Base-by-base conservation (phyloP, 176 grass and related monocot genomes). In the Aegilops speltoides region DNA sequence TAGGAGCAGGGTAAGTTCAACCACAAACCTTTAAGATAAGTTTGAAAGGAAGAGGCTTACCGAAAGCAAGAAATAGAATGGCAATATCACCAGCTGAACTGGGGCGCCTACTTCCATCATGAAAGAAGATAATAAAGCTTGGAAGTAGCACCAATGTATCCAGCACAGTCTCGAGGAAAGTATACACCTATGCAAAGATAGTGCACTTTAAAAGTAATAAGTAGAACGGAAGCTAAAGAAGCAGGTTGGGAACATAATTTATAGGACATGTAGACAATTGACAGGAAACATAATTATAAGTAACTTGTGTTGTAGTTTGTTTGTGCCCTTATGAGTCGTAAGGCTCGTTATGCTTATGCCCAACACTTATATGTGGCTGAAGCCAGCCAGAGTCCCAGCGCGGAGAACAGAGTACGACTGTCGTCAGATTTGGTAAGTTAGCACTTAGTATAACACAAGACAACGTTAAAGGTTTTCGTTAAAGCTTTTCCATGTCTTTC, bases 11-110 rank as follows among this genome's bases (percentile, higher is more conserved):
- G 78, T 84, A 80, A 46, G 25, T 63, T 31, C 2, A 76, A 76
- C 15, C 83, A 3, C 24, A 90, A 5, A 84, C 61, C n/a, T 88
- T 70, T 71, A 68, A 56, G 5, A 8, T 56, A 72, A 63, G 33
- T 73, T 83, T 80, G 41, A 73, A 67, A 31, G 52, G 78, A 36
- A 71, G 68, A 78, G 24, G 20, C 41, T 89, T 90, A 98, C 95
- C 91, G 85, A 90, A 98, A 90, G 93, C 83, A 77, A 95, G 46
- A 92, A 98, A 98, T 34, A 92, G 80, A 80, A 93, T 62, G 79
- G 91, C 83, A 81, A 95, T 89, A 85, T 95, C 87, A 38, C 88
- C 82, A 19, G 95, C 71, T 61, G 93, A 92, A 68, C 79, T 79
- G 28, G 85, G 77, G 85, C 28, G 91, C 43, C 48, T 92, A 72